Evolutionary conservation across 1,139 yeast species (phyloP).

Genomic region (Komagataea norvegica): DNA sequence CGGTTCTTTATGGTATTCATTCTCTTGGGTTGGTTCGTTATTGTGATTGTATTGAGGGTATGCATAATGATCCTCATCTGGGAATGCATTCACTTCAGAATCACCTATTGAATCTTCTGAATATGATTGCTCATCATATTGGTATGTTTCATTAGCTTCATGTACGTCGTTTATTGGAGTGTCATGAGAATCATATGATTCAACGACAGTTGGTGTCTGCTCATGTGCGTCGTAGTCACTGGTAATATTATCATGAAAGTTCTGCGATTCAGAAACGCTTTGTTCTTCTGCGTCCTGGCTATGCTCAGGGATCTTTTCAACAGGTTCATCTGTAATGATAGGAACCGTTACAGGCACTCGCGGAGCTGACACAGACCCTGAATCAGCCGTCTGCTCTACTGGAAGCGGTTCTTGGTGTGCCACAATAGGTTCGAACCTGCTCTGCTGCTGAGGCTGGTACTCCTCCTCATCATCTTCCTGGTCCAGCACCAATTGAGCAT

Average conservation of each 20-base stretch:
- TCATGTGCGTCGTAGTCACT: not conserved
- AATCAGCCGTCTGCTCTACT: not conserved
- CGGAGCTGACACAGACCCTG: too few species aligned
- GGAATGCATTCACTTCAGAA: slow-evolving; percentile 4
- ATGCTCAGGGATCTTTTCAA: not conserved
- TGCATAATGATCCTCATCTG: not conserved
- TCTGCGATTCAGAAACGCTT: not conserved
- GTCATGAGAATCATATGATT: too few species aligned
- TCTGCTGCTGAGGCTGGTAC: slow-evolving; percentile 13
- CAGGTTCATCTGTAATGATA: too few species aligned
- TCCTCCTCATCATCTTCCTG: slow-evolving; percentile 16
- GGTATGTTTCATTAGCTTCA: slow-evolving; percentile 2
- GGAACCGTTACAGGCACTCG: too few species aligned
- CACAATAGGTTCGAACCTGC: slow-evolving; percentile 20
- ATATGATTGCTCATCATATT: slow-evolving; percentile 7
- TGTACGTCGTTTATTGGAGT: too few species aligned
- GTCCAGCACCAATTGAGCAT: slow-evolving; percentile 16
- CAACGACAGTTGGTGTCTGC: too few species aligned
- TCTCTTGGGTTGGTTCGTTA: not conserved
- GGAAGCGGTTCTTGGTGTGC: not conserved
- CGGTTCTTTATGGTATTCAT: not conserved
- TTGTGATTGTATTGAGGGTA: not conserved
- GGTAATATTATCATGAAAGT: too few species aligned
- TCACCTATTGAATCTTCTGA: slow-evolving; percentile 5
- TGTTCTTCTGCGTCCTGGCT: not conserved